Percentiles rank a stretch among this genome's conserved stretches.
phyloP scores from a whole-genome alignment of 352 stramenopile genomes.

The Discostella stelligera region DNA sequence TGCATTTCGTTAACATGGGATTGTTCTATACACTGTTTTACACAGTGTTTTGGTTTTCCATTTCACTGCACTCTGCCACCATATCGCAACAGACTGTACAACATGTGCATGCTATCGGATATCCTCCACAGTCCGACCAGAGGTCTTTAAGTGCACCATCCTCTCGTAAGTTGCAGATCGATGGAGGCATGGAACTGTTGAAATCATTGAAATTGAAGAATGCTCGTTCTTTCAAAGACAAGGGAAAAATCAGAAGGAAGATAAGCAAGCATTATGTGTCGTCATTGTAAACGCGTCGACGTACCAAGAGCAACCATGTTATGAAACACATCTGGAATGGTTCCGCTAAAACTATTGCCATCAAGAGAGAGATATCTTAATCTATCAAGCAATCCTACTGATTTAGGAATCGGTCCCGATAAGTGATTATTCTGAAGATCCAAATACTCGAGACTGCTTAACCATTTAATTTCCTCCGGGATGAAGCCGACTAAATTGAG shows the following conservation, averaged over 20 bases:
- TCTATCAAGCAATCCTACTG: slow-evolving; percentile 29
- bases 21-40: neutral
- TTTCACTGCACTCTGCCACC: slow-evolving; percentile 44
- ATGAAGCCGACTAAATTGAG: slow-evolving; percentile 46
- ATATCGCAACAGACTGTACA: slow-evolving; percentile 50
- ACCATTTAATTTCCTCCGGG: slow-evolving; percentile 47
- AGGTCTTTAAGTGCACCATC: slow-evolving; percentile 26
- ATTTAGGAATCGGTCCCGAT: slow-evolving; percentile 24
- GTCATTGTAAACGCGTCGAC: neutral
- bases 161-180: slow-evolving; percentile 34
- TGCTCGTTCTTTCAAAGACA: slow-evolving; percentile 22
- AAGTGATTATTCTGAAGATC: slow-evolving; percentile 49
- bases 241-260: neutral
- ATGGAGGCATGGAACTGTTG: slow-evolving; percentile 38
- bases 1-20: slow-evolving; percentile 3
- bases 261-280: neutral
- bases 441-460: slow-evolving; percentile 37
- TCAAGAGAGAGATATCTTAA: slow-evolving; percentile 46
- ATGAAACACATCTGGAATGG: slow-evolving; percentile 40
- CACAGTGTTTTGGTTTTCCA: slow-evolving; percentile 25
- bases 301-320: slow-evolving; percentile 26
- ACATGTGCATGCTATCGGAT: slow-evolving; percentile 48
- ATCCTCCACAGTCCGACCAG: slow-evolving; percentile 47
- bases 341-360: slow-evolving; percentile 44
- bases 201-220: slow-evolving; percentile 51